These are phyloP conservation scores for Lachancea waltii DNA, from an alignment of 805 yeast species.

Conservation along the genomic window DNA sequence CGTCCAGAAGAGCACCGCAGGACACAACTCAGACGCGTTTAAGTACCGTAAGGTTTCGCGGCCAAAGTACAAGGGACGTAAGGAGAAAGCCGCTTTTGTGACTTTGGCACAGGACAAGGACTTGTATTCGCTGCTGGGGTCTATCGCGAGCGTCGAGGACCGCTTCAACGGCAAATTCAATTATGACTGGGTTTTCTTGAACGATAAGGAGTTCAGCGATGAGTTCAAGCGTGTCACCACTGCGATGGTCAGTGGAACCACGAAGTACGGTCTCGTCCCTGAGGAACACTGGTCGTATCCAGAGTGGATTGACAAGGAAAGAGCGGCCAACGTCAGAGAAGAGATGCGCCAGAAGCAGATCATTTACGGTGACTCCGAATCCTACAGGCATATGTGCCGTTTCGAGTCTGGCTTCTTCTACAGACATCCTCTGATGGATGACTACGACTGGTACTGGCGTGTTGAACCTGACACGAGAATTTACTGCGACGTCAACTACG, in stretches of 20 bases:
- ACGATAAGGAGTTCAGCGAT: slow-evolving; percentile 68
- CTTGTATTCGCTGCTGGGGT: slow-evolving; percentile 46
- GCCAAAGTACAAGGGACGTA: slow-evolving; percentile 13
- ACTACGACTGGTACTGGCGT: slow-evolving; percentile 88
- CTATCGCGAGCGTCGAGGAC: slow-evolving; percentile 69
- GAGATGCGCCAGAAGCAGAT: slow-evolving; percentile 48
- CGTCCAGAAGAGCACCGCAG: background rate
- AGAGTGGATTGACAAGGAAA: slow-evolving; percentile 63
- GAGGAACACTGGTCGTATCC: slow-evolving; percentile 85
- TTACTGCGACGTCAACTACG: slow-evolving; percentile 73
- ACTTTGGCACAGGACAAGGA: slow-evolving; percentile 68
- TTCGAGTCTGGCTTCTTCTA: slow-evolving; percentile 81
- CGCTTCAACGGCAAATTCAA: slow-evolving; percentile 68
- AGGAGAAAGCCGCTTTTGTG: slow-evolving; percentile 34
- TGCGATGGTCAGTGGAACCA: slow-evolving; percentile 55
- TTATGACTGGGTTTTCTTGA: slow-evolving; percentile 90
- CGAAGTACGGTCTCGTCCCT: slow-evolving; percentile 68
- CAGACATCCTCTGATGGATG: slow-evolving; percentile 56
- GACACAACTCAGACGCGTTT: slow-evolving; percentile 9
- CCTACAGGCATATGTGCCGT: slow-evolving; percentile 88
- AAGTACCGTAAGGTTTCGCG: slow-evolving; percentile 15
- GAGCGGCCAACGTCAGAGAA: slow-evolving; percentile 58
- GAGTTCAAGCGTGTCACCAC: slow-evolving; percentile 56
- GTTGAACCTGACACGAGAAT: slow-evolving; percentile 78
- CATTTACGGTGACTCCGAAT: slow-evolving; percentile 67